Percentiles rank a stretch among this genome's conserved stretches.
Evolutionary conservation across 352 stramenopile species (phyloP).

Genomic region (Globisporangium iwayamae): DNA sequence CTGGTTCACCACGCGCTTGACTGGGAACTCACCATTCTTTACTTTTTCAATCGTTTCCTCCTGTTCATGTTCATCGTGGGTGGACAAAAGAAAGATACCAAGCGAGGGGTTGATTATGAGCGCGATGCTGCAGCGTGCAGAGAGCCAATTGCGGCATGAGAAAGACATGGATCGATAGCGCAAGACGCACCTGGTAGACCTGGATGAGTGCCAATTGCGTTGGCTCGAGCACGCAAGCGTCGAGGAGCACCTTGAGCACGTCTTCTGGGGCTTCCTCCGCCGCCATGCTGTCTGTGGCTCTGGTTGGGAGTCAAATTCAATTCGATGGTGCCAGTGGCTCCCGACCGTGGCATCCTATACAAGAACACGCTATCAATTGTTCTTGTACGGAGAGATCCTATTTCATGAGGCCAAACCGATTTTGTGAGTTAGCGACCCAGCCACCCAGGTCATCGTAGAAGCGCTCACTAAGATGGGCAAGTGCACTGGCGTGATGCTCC

Average conservation of each 20-base stretch:
- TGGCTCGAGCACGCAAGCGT: slow-evolving; percentile 46
- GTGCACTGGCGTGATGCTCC: no score
- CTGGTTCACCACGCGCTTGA: slow-evolving; percentile 67
- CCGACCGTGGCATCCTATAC: no score
- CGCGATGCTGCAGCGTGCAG: background rate
- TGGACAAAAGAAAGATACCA: background rate
- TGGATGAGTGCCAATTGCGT: slow-evolving; percentile 51
- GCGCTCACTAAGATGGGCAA: no score
- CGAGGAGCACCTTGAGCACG: slow-evolving; percentile 59
- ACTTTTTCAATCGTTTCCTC: slow-evolving; percentile 67
- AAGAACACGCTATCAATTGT: no score
- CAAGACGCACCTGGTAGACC: slow-evolving; percentile 40
- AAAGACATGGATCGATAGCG: background rate
- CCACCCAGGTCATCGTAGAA: no score
- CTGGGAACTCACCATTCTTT: slow-evolving; percentile 44
- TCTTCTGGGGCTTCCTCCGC: slow-evolving; percentile 33
- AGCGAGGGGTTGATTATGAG: background rate
- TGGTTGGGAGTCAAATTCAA: slow-evolving; percentile 6
- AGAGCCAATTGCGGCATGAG: background rate
- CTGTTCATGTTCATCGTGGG: slow-evolving; percentile 15
- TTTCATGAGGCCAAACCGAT: no score
- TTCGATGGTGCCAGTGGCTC: background rate
- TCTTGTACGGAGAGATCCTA: no score
- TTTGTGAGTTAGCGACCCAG: no score
- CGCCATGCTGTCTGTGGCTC: slow-evolving; percentile 13